Percentiles rank a stretch among this genome's conserved stretches.
phyloP scores from a whole-genome alignment of 192 early-diverging fungal species.

The Borealophlyctis nickersoniae region DNA sequence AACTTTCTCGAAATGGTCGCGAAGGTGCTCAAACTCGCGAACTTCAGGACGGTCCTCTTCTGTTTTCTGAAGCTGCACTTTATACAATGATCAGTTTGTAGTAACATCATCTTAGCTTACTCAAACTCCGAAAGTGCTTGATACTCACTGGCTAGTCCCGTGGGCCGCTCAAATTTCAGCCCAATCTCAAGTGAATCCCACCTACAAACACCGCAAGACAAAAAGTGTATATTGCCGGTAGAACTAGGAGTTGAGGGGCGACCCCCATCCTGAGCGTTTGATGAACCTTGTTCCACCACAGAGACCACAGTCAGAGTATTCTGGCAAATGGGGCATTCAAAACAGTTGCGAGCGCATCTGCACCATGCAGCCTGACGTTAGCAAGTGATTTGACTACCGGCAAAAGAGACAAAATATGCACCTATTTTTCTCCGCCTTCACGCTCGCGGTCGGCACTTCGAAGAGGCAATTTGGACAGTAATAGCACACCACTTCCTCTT shows the following conservation, averaged over 20 bases:
- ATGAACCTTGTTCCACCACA: slow-evolving; percentile 52
- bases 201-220: slow-evolving; percentile 81
- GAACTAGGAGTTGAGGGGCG: not conserved
- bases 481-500: slow-evolving; percentile 83
- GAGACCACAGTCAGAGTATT: slow-evolving; percentile 69
- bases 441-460: slow-evolving; percentile 92
- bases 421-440: slow-evolving; percentile 94
- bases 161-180: slow-evolving; percentile 91
- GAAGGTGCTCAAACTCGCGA: slow-evolving; percentile 79
- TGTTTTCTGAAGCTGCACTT: slow-evolving; percentile 77
- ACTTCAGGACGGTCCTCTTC: slow-evolving; percentile 67
- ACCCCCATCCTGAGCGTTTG: slow-evolving; percentile 4
- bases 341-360: slow-evolving; percentile 89
- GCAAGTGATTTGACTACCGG: too few relatives aligned
- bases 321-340: slow-evolving; percentile 85
- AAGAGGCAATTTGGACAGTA: slow-evolving; percentile 97
- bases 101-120: not conserved
- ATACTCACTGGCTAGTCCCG: slow-evolving; percentile 71
- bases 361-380: too few relatives aligned
- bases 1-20: slow-evolving; percentile 80
- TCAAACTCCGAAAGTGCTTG: not conserved
- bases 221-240: slow-evolving; percentile 53
- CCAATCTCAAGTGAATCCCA: slow-evolving; percentile 93
- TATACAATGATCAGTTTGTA: not conserved
- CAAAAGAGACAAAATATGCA: too few relatives aligned